Evolutionary conservation across 2,329 filamentous ascomycete genomes (phyloP), one percentile per base, ranked within the genome.

Genomic region (Paraconiothyrium brasiliense): DNA sequence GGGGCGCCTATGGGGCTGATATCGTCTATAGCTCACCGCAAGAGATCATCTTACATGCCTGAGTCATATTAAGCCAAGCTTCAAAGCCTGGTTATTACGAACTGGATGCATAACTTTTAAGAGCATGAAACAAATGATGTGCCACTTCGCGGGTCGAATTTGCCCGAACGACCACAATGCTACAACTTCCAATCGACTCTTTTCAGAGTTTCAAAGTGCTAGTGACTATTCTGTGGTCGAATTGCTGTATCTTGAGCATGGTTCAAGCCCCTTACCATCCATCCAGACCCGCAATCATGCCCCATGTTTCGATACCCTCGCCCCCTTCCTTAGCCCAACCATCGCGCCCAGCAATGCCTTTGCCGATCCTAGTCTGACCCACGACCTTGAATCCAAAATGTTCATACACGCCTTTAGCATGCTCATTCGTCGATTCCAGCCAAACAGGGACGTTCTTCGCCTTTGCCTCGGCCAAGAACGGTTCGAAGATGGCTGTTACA

Each of bases 391-490:
- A 58, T 10, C 47, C 56, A 41, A 58, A 58, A 37, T 46, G 37
- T 16, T 51, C 48, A n/a, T 58, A 58, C 16, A 58, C 48, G 20
- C 39, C 56, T 13, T 35, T 43, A 2, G 56, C 56, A 39, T 58
- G 56, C 9, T 37, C 47, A 44, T 58, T 58, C 24, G 56, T 58
- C 8, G 56, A 58, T 35, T 58, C 56, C 9, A 58, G 27, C 56
- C 56, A 58, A 9, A 58, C 32, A 2, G 56, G 56, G 14, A 58
- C 5, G 30, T 58, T 58, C 24, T 44, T 52, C n/a, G 22, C 35
- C 37, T 52, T 58, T 9, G 56, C 56, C 13, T 44, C 48, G 13
- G 34, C 48, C 37, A 58, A 30, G 9, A 58, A 49, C 1, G 56
- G 47, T n/a, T 46, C 44, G n/a, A 58, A 58, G 8, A 58, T 58